These are phyloP conservation scores for Yamadazyma akitaensis DNA, from an alignment of 805 yeast genomes.

Conservation along the genomic window DNA sequence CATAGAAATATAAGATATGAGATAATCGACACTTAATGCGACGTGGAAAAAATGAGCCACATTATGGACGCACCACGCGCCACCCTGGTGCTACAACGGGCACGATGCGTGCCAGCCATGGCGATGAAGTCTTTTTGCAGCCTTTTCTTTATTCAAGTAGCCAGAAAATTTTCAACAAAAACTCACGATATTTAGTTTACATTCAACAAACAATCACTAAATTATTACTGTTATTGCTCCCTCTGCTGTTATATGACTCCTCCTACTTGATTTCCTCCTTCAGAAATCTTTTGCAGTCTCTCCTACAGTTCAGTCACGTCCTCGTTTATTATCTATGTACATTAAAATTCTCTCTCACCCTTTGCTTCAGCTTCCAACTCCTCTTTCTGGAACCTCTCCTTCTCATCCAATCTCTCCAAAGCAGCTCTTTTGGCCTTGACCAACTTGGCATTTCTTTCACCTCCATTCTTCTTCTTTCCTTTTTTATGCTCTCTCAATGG, in stretches of 20 bases:
- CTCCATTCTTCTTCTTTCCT: constrained; percentile 79
- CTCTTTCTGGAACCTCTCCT: constrained; percentile 36
- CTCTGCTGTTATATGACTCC: background rate
- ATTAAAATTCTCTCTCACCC: constrained; percentile 41
- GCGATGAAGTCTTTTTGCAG: background rate
- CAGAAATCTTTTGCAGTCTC: too few relatives aligned
- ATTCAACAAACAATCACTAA: too few relatives aligned
- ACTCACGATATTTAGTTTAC: too few relatives aligned
- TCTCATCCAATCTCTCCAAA: constrained; percentile 52
- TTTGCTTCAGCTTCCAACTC: constrained; percentile 40
- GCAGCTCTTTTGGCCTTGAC: constrained; percentile 57
- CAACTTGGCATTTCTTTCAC: constrained; percentile 72
- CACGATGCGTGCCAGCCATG: background rate
- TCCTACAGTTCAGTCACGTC: background rate
- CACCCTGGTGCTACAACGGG: background rate
- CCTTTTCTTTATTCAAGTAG: background rate
- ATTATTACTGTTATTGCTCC: background rate
- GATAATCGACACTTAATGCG: background rate
- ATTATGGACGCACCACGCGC: background rate
- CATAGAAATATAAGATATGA: constrained; percentile 5
- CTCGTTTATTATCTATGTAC: background rate
- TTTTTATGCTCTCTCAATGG: constrained; percentile 53
- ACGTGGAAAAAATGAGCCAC: background rate
- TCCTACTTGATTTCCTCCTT: background rate
- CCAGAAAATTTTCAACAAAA: too few relatives aligned